Base-by-base conservation (phyloP, 495 filamentous ascomycete species). In the Aspergillus saccharolyticus region DNA sequence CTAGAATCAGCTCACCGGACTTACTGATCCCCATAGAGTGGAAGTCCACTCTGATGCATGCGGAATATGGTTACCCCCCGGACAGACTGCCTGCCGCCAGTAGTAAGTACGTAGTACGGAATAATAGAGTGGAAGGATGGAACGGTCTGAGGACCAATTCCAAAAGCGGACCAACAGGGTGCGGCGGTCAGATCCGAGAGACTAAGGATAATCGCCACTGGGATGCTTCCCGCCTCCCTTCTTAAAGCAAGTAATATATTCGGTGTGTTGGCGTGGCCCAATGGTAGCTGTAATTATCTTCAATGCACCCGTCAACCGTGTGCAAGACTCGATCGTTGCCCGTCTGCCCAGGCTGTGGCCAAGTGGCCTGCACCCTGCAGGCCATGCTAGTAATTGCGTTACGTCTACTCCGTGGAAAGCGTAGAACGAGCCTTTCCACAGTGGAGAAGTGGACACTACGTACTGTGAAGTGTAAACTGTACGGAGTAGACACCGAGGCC, bases 321-420 rank as follows among this genome's bases (percentile, higher is more conserved):
- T 30, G 47, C 21, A 25, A 17, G 21, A 50, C 22, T 10, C n/a
- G 21, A 50, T 28, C 24, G 24, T 17, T 50, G 16, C 15, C 22
- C 22, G 17, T 30, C 46, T 50, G 45, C n/a, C n/a, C n/a, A n/a
- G n/a, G n/a, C n/a, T n/a, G 16, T 19, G 14, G 45, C 45, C 54
- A 47, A 52, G 44, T 49, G 56, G 50, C 44, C 54, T 56, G 56
- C 45, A 43, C 19, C 42, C 53, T 55, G 59, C 59, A 44, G 55
- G 59, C 53, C 54, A 53, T 61, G 39, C 24, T 28, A 28, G 22
- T 50, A 16, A 50, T 28, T 50, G 47, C 47, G 28, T 50, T 17
- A 18, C 47, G 22, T 28, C 28, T 50, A 28, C n/a, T n/a, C n/a
- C n/a, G n/a, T n/a, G n/a, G 47, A 15, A 24, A 16, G 12, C 22